These are phyloP conservation scores for Helminthosporium solani DNA, from an alignment of 2,329 filamentous ascomycete genomes.

Conservation along the genomic window DNA sequence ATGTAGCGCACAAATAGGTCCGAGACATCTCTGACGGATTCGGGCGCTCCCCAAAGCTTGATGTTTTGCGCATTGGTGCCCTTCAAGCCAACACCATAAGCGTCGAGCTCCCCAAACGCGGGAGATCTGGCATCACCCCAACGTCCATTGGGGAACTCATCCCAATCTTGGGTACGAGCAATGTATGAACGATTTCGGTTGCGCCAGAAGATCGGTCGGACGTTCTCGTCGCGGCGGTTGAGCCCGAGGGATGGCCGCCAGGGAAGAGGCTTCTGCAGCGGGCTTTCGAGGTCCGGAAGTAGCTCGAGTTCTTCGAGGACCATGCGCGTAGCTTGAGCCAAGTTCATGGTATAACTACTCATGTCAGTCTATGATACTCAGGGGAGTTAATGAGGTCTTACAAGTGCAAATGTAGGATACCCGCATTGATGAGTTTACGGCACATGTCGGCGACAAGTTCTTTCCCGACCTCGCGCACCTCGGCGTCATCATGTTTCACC, in stretches of 20 bases:
- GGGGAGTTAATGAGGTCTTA: slow-evolving; percentile 38
- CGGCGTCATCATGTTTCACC: slow-evolving; percentile 93
- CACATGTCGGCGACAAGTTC: slow-evolving; percentile 87
- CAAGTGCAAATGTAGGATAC: slow-evolving; percentile 89
- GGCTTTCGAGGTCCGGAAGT: slow-evolving; percentile 73
- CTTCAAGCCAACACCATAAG: slow-evolving; percentile 89
- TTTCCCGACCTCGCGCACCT: slow-evolving; percentile 87
- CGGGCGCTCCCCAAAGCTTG: slow-evolving; percentile 89
- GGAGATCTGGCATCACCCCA: slow-evolving; percentile 98
- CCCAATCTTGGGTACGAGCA: slow-evolving; percentile 94
- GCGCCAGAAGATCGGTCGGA: slow-evolving; percentile 97
- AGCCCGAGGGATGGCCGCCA: slow-evolving; percentile 95
- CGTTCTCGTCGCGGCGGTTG: slow-evolving; percentile 87
- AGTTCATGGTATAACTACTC: slow-evolving; percentile 89
- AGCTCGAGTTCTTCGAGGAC: slow-evolving; percentile 86
- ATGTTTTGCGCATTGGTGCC: slow-evolving; percentile 95
- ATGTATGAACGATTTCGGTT: slow-evolving; percentile 96
- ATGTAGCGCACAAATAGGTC: slow-evolving; percentile 84
- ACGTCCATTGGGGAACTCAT: slow-evolving; percentile 97
- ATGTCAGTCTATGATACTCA: slow-evolving; percentile 5
- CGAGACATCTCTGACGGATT: slow-evolving; percentile 75
- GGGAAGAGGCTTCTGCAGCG: slow-evolving; percentile 84
- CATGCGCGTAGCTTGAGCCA: slow-evolving; percentile 91
- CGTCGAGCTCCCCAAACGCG: slow-evolving; percentile 91
- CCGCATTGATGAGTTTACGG: slow-evolving; percentile 75